phyloP scores from a whole-genome alignment of 2,329 filamentous ascomycete genomes.

The Ilyonectria sp. region DNA sequence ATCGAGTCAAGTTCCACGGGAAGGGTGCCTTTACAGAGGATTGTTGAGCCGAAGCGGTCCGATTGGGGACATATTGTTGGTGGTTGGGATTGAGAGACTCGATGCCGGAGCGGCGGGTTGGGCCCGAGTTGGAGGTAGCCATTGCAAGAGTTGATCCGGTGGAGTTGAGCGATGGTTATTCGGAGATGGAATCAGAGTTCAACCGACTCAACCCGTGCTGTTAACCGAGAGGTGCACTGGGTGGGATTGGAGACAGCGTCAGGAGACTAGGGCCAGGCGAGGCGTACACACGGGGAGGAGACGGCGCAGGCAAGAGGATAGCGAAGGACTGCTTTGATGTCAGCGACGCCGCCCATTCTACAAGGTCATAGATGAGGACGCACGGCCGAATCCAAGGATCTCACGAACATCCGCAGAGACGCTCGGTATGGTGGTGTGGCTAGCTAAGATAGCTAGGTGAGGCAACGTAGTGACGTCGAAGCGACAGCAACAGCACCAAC shows the following conservation, averaged over 20 bases:
- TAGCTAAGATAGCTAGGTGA: background rate
- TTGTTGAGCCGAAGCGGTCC: conserved; percentile 1
- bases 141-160: conserved; percentile 4
- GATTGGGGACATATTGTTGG: conserved; percentile 16
- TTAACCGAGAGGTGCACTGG: conserved; percentile 16
- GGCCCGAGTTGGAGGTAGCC: conserved; percentile 21
- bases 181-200: too few relatives aligned
- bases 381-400: conserved; percentile 6
- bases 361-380: background rate
- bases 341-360: conserved; percentile 11
- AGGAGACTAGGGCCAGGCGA: background rate
- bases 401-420: background rate
- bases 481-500: background rate
- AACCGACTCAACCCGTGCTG: conserved; percentile 26
- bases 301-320: background rate
- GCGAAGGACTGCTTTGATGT: conserved; percentile 11
- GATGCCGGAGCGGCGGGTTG: conserved; percentile 3
- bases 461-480: conserved; percentile 8
- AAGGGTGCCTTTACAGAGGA: conserved; percentile 29
- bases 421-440: background rate
- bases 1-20: conserved; percentile 50
- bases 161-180: background rate
- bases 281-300: conserved; percentile 3
- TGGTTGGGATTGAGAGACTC: conserved; percentile 17
- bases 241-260: conserved; percentile 5